Evolutionary conservation across 352 stramenopile species (phyloP).

Genomic region (Globisporangium polare): DNA sequence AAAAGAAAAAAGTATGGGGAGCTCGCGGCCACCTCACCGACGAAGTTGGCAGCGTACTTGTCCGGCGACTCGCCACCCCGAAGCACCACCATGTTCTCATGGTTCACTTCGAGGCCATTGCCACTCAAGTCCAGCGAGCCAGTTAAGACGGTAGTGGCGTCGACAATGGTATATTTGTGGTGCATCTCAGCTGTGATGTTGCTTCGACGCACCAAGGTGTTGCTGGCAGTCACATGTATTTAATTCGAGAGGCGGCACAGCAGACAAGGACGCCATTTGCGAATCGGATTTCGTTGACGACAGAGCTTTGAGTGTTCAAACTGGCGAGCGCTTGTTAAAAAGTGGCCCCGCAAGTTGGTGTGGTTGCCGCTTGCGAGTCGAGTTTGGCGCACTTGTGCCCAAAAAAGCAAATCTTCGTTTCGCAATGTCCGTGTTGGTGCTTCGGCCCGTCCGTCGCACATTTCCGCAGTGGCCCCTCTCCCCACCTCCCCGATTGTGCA

Average conservation of each 20-base stretch:
- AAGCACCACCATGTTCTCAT: too few relatives aligned
- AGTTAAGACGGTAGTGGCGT: too few relatives aligned
- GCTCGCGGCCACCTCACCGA: too few relatives aligned
- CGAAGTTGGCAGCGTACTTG: too few relatives aligned
- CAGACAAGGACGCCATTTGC: not conserved
- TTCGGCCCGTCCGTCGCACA: constrained; percentile 6
- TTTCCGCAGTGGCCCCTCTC: not conserved
- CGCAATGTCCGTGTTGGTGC: constrained; percentile 7
- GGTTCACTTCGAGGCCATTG: too few relatives aligned
- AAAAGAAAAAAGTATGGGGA: too few relatives aligned
- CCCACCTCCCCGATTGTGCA: constrained; percentile 1
- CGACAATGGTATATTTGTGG: too few relatives aligned
- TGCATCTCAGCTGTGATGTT: too few relatives aligned
- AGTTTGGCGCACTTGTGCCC: not conserved
- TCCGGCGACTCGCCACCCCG: too few relatives aligned
- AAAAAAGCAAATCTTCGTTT: not conserved
- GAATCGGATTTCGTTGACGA: not conserved
- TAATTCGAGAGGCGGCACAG: not conserved
- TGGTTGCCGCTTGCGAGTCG: not conserved
- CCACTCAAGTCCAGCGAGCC: too few relatives aligned
- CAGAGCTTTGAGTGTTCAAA: too few relatives aligned
- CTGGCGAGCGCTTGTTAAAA: not conserved
- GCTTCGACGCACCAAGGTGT: too few relatives aligned
- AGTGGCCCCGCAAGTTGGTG: not conserved
- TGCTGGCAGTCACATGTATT: not conserved